Evolutionary conservation across 1,139 yeast genomes (phyloP), one percentile per base, ranked within the genome.

Genomic region (Kodamaea fungicola): DNA sequence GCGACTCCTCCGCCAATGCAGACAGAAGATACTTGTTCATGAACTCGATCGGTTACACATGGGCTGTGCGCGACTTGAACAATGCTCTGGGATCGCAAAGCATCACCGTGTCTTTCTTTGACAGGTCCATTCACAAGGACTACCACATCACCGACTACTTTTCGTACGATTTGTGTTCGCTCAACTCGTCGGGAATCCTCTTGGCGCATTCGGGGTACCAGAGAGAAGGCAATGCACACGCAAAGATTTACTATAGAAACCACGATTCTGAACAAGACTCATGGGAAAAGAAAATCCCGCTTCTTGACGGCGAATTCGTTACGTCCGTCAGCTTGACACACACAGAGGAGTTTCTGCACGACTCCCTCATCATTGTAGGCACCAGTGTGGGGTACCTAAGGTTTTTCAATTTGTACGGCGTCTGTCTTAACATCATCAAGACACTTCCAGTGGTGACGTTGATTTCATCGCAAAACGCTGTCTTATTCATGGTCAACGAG

Each of bases 31-130:
- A 89, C 53, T 63, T 92, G 37, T 79, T 88, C 25, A 85, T 92
- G 75, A 88, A 87, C 50, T 70, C 84, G 6, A 64, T 81, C 28
- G 97, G 97, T 0, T 86, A 86, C 54, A 83, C 82, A 0, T 86
- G 96, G 82, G 71, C 86, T 0, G 95, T 87, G 12, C 74, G 74
- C 43, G 86, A 77, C 44, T 77, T 45, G 65, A 50, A 51, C 12
- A 32, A 32, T 10, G 42, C 40, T 8, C 28, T 38, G 23, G 40
- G 35, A 4, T 69, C 83, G 47, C 78, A 81, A 46, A 80, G 90
- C 34, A 71, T 90, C 12, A 88, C 96, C 0, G 89, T 90, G 2
- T 78, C 90, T 9, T 92, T 92, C 53, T 89, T 88, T 52, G 97
- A 92, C 55, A 69, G 85, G 35, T 79, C 89, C 0, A 57, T 75